phyloP scores from a whole-genome alignment of 2,329 filamentous ascomycete genomes.

The Epichloe glyceriae region DNA sequence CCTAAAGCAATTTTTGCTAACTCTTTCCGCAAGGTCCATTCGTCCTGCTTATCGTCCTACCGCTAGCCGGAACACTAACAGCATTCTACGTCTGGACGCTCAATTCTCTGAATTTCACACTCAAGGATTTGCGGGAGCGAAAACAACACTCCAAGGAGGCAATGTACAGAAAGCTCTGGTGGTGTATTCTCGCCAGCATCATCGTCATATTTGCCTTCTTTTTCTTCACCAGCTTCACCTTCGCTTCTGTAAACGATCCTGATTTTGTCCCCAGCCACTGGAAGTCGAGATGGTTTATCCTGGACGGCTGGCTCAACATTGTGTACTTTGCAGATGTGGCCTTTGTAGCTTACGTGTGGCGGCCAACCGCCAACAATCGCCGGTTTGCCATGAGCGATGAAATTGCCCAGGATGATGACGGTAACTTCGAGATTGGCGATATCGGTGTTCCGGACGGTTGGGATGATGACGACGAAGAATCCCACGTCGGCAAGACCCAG shows the following conservation, averaged over 20 bases:
- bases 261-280: slow-evolving; percentile 94
- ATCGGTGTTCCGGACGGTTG: slow-evolving; percentile 63
- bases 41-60: slow-evolving; percentile 84
- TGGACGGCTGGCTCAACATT: slow-evolving; percentile 94
- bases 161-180: slow-evolving; percentile 99
- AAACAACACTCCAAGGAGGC: slow-evolving; percentile 85
- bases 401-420: slow-evolving; percentile 95
- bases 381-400: slow-evolving; percentile 99
- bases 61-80: slow-evolving; percentile 80
- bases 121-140: slow-evolving; percentile 89
- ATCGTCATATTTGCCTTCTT: slow-evolving; percentile 96
- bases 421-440: slow-evolving; percentile 85
- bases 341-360: slow-evolving; percentile 91
- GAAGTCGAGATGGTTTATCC: slow-evolving; percentile 93
- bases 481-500: slow-evolving; percentile 30
- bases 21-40: slow-evolving; percentile 49
- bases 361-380: slow-evolving; percentile 90
- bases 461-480: slow-evolving; percentile 37
- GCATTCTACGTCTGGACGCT: slow-evolving; percentile 98
- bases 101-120: slow-evolving; percentile 85
- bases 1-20: slow-evolving; percentile 9
- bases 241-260: slow-evolving; percentile 70
- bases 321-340: slow-evolving; percentile 91
- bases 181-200: slow-evolving; percentile 86
- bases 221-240: slow-evolving; percentile 94